These are phyloP conservation scores for Pyracantha coccinea DNA, from an alignment of 331 rosid species.

Conservation along the genomic window DNA sequence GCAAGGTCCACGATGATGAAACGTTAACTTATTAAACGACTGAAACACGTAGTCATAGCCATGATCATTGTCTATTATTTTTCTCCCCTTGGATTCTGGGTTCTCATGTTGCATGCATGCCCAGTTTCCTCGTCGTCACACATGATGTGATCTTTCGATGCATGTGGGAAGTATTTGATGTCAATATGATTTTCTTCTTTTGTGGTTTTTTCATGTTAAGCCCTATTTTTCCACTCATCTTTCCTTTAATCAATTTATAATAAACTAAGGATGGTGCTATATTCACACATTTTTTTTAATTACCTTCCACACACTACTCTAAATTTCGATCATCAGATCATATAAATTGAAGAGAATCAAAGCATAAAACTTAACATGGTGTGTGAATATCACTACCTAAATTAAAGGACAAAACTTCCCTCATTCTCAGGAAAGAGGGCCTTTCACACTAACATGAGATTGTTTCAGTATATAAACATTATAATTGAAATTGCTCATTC, in stretches of 20 bases:
- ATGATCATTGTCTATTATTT: slow-evolving; percentile 6
- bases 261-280: too few relatives aligned
- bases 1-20: slow-evolving; percentile 31
- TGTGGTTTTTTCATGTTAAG: background rate
- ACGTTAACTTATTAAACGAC: background rate
- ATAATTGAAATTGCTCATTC: background rate
- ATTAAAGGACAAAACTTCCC: background rate
- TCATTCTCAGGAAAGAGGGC: background rate
- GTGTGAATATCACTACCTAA: too few relatives aligned
- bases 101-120: slow-evolving; percentile 48
- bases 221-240: background rate
- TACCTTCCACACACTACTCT: too few relatives aligned
- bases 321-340: too few relatives aligned
- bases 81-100: slow-evolving; percentile 65
- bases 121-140: slow-evolving; percentile 62
- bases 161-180: slow-evolving; percentile 9
- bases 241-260: too few relatives aligned
- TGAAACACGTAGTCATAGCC: slow-evolving; percentile 4
- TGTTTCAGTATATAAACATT: background rate
- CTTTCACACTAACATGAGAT: too few relatives aligned
- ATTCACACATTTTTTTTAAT: too few relatives aligned
- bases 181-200: background rate
- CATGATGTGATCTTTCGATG: slow-evolving; percentile 24
- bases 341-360: too few relatives aligned
- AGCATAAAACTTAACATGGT: too few relatives aligned